Conservation (phyloP, 2,329 filamentous ascomycete species). For the Aspergillus viridinutans region DNA sequence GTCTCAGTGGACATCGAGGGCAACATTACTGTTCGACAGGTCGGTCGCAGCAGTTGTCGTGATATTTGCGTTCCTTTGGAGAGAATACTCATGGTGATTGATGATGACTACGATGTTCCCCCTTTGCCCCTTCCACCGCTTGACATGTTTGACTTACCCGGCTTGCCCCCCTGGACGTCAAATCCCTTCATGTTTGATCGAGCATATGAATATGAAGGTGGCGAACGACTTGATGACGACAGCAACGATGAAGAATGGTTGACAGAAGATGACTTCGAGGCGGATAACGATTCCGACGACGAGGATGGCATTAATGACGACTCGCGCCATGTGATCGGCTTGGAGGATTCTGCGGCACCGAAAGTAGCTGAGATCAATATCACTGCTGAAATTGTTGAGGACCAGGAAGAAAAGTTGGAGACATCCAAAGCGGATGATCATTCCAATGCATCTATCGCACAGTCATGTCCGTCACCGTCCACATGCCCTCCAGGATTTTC, state of each 20-base stretch:
- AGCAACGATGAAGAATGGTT: slow-evolving; percentile 40
- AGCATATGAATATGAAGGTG: slow-evolving; percentile 28
- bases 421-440: background rate
- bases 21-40: slow-evolving; percentile 50
- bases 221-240: slow-evolving; percentile 39
- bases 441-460: background rate
- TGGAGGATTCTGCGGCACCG: background rate
- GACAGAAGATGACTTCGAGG: slow-evolving; percentile 36
- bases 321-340: background rate
- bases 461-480: slow-evolving; percentile 3
- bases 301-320: slow-evolving; percentile 10
- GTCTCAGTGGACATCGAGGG: slow-evolving; percentile 53
- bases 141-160: background rate
- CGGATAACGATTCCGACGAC: slow-evolving; percentile 27
- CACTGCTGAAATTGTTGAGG: slow-evolving; percentile 6
- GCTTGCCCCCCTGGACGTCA: background rate
- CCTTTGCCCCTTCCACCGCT: background rate
- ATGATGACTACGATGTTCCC: slow-evolving; percentile 20
- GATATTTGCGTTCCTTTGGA: slow-evolving; percentile 51
- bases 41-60: slow-evolving; percentile 44
- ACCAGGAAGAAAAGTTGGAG: slow-evolving; percentile 1
- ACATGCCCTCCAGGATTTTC: slow-evolving; percentile 30
- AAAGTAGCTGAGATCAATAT: slow-evolving; percentile 7
- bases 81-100: slow-evolving; percentile 44
- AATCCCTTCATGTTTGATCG: slow-evolving; percentile 12